Evolutionary conservation across 1,284 basidiomycete species (phyloP).

Genomic region (Caloboletus firmus): DNA sequence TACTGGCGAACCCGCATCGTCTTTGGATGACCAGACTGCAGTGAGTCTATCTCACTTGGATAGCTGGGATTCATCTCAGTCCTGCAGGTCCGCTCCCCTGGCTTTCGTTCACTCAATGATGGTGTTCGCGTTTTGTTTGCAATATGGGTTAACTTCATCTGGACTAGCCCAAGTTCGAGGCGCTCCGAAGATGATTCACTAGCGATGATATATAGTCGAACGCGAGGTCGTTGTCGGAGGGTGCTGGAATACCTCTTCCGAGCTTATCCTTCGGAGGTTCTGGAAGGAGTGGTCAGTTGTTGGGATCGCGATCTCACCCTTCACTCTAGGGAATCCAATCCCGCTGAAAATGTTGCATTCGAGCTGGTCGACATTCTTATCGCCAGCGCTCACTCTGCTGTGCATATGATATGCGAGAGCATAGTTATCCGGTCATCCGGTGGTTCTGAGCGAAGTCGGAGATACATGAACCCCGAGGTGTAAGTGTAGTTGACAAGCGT

Average conservation of each 20-base stretch:
- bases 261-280: slow-evolving; percentile 73
- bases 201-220: slow-evolving; percentile 62
- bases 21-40: slow-evolving; percentile 54
- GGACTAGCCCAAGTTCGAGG: slow-evolving; percentile 46
- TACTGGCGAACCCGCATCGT: slow-evolving; percentile 53
- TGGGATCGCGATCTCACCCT: slow-evolving; percentile 66
- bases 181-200: slow-evolving; percentile 66
- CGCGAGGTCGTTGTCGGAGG: slow-evolving; percentile 67
- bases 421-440: slow-evolving; percentile 58
- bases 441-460: slow-evolving; percentile 55
- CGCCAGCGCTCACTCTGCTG: slow-evolving; percentile 83
- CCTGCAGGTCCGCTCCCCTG: slow-evolving; percentile 61
- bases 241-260: slow-evolving; percentile 88
- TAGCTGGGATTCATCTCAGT: slow-evolving; percentile 8
- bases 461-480: slow-evolving; percentile 67
- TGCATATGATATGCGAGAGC: slow-evolving; percentile 89
- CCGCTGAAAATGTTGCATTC: slow-evolving; percentile 61
- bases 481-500: slow-evolving; percentile 37
- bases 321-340: slow-evolving; percentile 40
- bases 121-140: slow-evolving; percentile 68
- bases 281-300: slow-evolving; percentile 79
- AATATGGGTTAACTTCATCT: slow-evolving; percentile 64
- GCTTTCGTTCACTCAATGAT: slow-evolving; percentile 70
- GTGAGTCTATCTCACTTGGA: slow-evolving; percentile 40
- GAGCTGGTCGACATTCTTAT: slow-evolving; percentile 84